These are phyloP conservation scores for Groenewaldozyma salmanticensis DNA, from an alignment of 805 yeast genomes.

Conservation along the genomic window DNA sequence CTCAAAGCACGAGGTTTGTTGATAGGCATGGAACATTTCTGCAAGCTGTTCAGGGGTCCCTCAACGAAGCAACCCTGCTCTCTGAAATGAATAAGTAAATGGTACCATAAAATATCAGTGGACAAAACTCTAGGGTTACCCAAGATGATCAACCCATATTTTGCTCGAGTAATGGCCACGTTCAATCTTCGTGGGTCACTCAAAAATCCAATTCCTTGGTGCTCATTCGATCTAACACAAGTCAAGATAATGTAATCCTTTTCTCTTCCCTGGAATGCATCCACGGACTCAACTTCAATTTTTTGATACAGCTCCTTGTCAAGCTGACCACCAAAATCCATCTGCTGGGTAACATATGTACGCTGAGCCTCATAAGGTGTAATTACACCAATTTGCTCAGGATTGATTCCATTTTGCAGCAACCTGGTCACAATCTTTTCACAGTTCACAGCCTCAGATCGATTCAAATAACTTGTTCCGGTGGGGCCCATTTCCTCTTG, in stretches of 20 bases:
- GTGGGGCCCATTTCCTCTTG: conserved; percentile 76
- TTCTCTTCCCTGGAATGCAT: conserved; percentile 88
- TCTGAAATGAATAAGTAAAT: conserved; percentile 64
- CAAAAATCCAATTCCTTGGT: conserved; percentile 69
- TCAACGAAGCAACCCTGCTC: conserved; percentile 84
- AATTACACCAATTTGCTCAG: conserved; percentile 80
- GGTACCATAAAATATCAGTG: conserved; percentile 67
- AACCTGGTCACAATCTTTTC: conserved; percentile 66
- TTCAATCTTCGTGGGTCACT: conserved; percentile 79
- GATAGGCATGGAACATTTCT: conserved; percentile 38
- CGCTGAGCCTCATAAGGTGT: conserved; percentile 95
- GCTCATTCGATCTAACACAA: conserved; percentile 72
- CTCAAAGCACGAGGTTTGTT: conserved; percentile 12
- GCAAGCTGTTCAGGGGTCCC: conserved; percentile 75
- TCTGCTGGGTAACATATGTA: conserved; percentile 66
- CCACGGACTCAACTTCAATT: conserved; percentile 90
- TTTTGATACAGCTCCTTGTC: conserved; percentile 55
- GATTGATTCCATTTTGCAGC: conserved; percentile 66
- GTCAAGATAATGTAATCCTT: conserved; percentile 72
- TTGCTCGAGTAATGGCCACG: conserved; percentile 85
- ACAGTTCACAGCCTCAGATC: conserved; percentile 84
- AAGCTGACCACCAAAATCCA: conserved; percentile 61
- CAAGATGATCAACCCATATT: conserved; percentile 65
- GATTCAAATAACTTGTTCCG: conserved; percentile 74
- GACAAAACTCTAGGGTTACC: conserved; percentile 79